Base-by-base conservation (phyloP, 1,284 basidiomycete genomes). In the Austroboletus novae-zelandiae region DNA sequence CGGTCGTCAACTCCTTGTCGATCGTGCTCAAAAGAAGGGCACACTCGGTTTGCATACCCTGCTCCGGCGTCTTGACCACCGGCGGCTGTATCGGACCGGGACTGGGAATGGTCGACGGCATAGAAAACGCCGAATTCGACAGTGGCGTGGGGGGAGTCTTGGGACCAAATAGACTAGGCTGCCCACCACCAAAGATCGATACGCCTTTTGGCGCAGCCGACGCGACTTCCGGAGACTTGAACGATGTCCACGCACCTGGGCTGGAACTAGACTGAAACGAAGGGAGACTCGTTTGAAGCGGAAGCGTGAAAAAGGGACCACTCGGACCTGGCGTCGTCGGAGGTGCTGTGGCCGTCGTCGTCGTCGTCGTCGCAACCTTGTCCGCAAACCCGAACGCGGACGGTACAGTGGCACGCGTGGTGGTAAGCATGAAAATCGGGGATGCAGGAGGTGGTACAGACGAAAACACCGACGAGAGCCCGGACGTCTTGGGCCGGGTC, bases 11-110 rank as follows among this genome's bases (percentile, higher is more conserved):
- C 54, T 87, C 84, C 44, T 69, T 72, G 1, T 57, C 61, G 45
- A 86, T 65, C 11, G 58, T 66, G 1, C 57, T 50, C 43, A 79
- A 69, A 25, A 89, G 64, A 32, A 71, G 44, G 3, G 60, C 53
- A 57, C 80, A 86, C 60, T 87, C 84, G 17, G 73, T 70, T 61
- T 86, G 82, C 76, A 89, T 78, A 11, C 81, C 83, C 43, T 80
- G 74, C 50, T 80, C 78, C 42, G 74, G 61, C 11, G 61, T 27
- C n/a, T 60, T 44, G 9, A 59, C 49, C 1, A 60, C 51, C 27
- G 40, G 17, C 3, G 57, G 45, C 4, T 55, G 51, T 9, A 58
- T 40, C 3, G 15, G 23, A 34, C 48, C 45, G 17, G 58, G 43
- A n/a, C 39, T 32, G 1, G 57, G 55, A 20, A 42, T 11, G 4